Evolutionary conservation across 2,329 filamentous ascomycete genomes (phyloP).

Genomic region (Ciborinia camelliae): DNA sequence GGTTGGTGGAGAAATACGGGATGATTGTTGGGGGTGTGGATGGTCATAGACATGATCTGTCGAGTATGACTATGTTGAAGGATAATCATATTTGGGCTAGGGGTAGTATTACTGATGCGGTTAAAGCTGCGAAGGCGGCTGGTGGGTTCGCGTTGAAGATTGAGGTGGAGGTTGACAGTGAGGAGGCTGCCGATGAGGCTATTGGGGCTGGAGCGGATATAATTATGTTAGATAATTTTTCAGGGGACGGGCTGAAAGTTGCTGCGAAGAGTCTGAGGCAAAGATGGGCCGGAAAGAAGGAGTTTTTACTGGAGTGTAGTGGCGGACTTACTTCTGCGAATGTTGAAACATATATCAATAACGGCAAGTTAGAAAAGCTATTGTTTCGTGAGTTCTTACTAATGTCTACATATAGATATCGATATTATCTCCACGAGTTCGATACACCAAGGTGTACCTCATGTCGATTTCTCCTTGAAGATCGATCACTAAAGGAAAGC

Average conservation of each 20-base stretch:
- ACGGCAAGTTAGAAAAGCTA: conserved; percentile 49
- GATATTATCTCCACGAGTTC: conserved; percentile 96
- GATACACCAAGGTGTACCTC: conserved; percentile 91
- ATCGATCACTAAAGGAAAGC: conserved; percentile 50
- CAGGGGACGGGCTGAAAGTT: conserved; percentile 68
- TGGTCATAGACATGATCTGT: conserved; percentile 85
- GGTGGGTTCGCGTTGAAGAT: conserved; percentile 91
- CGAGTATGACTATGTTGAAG: conserved; percentile 97
- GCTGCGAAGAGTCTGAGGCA: conserved; percentile 75
- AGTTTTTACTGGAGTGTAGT: conserved; percentile 86
- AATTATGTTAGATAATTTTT: conserved; percentile 97
- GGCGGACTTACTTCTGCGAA: conserved; percentile 86
- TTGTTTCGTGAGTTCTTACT: conserved; percentile 1
- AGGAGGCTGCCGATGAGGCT: conserved; percentile 86
- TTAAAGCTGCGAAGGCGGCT: conserved; percentile 75
- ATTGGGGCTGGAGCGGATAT: conserved; percentile 89
- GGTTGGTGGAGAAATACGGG: conserved; percentile 95
- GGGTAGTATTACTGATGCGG: conserved; percentile 80
- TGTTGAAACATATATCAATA: conserved; percentile 74
- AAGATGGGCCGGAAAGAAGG: conserved; percentile 69
- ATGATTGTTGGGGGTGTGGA: conserved; percentile 94
- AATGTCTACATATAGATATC: conserved; percentile 56
- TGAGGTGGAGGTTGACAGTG: conserved; percentile 89
- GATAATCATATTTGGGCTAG: conserved; percentile 97
- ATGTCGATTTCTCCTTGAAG: conserved; percentile 96